These are phyloP conservation scores for Metarhizium sp. DNA, from an alignment of 2,329 filamentous ascomycete species.

Conservation along the genomic window DNA sequence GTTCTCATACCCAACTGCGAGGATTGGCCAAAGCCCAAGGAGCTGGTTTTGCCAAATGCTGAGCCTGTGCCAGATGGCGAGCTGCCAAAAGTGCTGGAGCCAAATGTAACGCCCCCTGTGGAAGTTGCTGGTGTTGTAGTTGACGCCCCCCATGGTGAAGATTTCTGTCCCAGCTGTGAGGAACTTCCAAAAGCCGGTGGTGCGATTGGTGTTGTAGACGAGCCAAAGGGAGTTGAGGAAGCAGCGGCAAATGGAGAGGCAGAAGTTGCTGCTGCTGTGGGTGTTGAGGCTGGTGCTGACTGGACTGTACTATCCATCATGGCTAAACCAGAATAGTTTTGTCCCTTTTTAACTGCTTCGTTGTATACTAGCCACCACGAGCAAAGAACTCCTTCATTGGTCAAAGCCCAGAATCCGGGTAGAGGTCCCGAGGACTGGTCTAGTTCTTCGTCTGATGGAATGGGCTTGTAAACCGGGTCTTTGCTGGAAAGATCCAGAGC, in stretches of 20 bases:
- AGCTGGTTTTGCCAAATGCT: constrained; percentile 39
- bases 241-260: constrained; percentile 22
- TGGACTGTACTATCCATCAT: constrained; percentile 30
- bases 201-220: constrained; percentile 21
- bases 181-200: constrained; percentile 37
- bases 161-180: constrained; percentile 38
- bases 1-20: constrained; percentile 35
- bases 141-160: constrained; percentile 41
- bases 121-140: constrained; percentile 19
- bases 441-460: constrained; percentile 67
- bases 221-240: constrained; percentile 31
- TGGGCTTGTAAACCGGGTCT: constrained; percentile 69
- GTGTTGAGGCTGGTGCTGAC: constrained; percentile 18
- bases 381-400: constrained; percentile 76
- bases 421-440: constrained; percentile 71
- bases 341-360: constrained; percentile 68
- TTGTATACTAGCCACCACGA: constrained; percentile 91
- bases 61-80: constrained; percentile 26
- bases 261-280: constrained; percentile 18
- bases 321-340: constrained; percentile 62
- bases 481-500: constrained; percentile 76
- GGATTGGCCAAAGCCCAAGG: constrained; percentile 45
- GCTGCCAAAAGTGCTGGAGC: constrained; percentile 34
- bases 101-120: constrained; percentile 30
- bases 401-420: constrained; percentile 76